Base-by-base conservation (phyloP, 192 early-diverging fungal genomes). In the Pilaira anomala region DNA sequence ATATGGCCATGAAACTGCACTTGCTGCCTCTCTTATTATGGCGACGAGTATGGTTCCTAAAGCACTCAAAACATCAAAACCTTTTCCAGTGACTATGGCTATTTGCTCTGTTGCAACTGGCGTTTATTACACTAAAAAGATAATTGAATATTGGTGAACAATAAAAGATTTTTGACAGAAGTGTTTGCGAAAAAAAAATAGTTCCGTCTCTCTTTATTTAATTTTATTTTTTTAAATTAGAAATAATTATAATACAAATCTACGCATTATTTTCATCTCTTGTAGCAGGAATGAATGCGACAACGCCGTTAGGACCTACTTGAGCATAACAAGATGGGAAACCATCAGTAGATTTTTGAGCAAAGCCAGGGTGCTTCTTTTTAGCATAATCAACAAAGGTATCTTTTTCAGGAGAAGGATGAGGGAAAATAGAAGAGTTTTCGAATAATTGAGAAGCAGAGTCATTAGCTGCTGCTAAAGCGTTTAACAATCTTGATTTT, bases 1-100 rank as follows among this genome's bases (percentile, higher is more conserved):
- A 12, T 75, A 75, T 64, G 74, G 74, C 16, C 53, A 72, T 45
- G 74, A 75, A 63, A 63, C 69, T 14, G 69, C 74, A 19, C 13
- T 62, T n/a, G 42, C 66, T 39, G 71, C 74, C n/a, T 76, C 70
- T 0, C 55, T 58, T 25, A 13, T 76, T 21, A 45, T 76, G 14
- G 62, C 66, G 4, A 49, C 62, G 14, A 18, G 48, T 24, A 76
- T 72, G 66, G 48, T 64, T 62, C 74, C 74, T 29, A 50, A 71
- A 39, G 58, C 66, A 14, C 25, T 76, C 7, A 66, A 64, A 14
- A 57, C 36, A 12, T 19, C 21, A 26, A 76, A 65, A 24, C 66
- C 74, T 19, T 36, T 76, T 19, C 66, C 69, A 5, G 29, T 72
- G 7, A 51, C 62, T n/a, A 63, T 73, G 4, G 42, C 51, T 18